These are phyloP conservation scores for Globisporangium camurandrum DNA, from an alignment of 352 stramenopile genomes.

Conservation along the genomic window DNA sequence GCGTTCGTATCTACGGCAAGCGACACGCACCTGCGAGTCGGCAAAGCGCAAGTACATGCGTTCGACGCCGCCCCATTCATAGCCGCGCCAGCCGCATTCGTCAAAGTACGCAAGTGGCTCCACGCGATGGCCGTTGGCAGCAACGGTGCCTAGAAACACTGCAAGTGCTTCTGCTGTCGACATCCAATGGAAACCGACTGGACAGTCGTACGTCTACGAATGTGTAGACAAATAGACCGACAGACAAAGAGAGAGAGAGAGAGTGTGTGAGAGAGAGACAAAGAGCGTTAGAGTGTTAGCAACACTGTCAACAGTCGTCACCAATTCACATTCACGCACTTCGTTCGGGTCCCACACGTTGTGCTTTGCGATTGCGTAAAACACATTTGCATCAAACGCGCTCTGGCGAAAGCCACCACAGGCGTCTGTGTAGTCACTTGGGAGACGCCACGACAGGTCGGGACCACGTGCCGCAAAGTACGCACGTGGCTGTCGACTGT, in stretches of 20 bases:
- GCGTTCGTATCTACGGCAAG: neutral
- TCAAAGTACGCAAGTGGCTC: conserved; percentile 69
- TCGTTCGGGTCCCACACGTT: conserved; percentile 55
- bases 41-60: conserved; percentile 79
- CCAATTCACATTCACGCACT: conserved; percentile 13
- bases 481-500: conserved; percentile 41
- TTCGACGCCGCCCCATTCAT: conserved; percentile 49
- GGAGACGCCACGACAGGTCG: conserved; percentile 57
- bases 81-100: conserved; percentile 83
- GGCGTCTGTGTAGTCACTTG: conserved; percentile 28
- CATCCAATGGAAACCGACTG: conserved; percentile 74
- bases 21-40: conserved; percentile 47
- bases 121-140: conserved; percentile 13
- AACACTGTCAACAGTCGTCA: too few species aligned
- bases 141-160: conserved; percentile 31
- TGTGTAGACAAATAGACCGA: too few species aligned
- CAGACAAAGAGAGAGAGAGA: neutral
- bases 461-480: conserved; percentile 80
- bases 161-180: conserved; percentile 56
- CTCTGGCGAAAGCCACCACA: conserved; percentile 70
- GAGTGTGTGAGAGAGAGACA: neutral
- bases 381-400: conserved; percentile 38
- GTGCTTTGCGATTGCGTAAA: conserved; percentile 60
- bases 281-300: too few species aligned
- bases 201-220: conserved; percentile 78